Percentiles rank a stretch among this genome's conserved stretches.
These are phyloP conservation scores for Penicillium sp. DNA, from an alignment of 2,329 filamentous ascomycete species.

Conservation along the genomic window DNA sequence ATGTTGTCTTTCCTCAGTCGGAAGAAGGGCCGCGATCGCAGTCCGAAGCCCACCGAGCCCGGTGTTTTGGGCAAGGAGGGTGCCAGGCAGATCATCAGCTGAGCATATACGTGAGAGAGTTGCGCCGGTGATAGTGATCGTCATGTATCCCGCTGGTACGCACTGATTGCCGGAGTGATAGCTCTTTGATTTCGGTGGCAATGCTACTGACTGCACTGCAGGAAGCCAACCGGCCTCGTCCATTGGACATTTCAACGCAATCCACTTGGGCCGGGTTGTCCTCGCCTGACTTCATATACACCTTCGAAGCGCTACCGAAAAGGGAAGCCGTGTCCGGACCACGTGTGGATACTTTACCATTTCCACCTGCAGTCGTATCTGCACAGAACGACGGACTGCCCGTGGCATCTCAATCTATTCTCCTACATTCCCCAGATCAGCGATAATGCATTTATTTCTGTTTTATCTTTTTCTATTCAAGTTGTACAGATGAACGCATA, in stretches of 20 bases:
- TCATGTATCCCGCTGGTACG: background rate
- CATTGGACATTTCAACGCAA: background rate
- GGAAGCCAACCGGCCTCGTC: background rate
- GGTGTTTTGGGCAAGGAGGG: slow-evolving; percentile 94
- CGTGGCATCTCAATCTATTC: slow-evolving; percentile 13
- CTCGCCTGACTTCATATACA: background rate
- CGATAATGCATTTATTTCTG: slow-evolving; percentile 10
- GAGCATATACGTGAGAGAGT: slow-evolving; percentile 21
- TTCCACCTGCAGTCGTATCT: background rate
- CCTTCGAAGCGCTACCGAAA: background rate
- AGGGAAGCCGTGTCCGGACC: background rate
- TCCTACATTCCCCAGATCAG: slow-evolving; percentile 24
- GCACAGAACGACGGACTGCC: slow-evolving; percentile 8
- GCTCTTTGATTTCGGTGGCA: background rate
- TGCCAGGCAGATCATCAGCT: slow-evolving; percentile 73
- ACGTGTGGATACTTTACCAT: slow-evolving; percentile 1
- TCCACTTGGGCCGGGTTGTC: background rate
- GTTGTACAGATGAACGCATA: slow-evolving; percentile 18
- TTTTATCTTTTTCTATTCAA: background rate
- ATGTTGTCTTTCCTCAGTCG: slow-evolving; percentile 86
- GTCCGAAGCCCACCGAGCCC: slow-evolving; percentile 88
- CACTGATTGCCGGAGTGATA: background rate
- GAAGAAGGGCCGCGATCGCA: slow-evolving; percentile 85
- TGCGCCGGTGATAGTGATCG: background rate
- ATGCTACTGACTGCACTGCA: background rate